Evolutionary conservation across 164 flowering plant genomes (phyloP), one percentile per base, ranked within the genome.

Genomic region (Stephania japonica): DNA sequence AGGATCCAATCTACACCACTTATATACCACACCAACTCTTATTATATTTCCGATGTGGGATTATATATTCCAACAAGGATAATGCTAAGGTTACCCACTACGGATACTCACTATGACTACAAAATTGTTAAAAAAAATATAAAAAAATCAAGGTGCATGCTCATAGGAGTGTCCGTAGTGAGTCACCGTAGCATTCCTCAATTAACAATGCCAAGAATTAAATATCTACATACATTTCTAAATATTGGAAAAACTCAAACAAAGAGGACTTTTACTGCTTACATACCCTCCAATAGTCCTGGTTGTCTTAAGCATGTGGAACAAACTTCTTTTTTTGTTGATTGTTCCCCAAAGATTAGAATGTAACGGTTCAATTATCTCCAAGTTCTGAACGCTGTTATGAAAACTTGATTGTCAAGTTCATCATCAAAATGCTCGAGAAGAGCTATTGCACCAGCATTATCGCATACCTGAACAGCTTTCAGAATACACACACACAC

Each of bases 301-400:
- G 71, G 99, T 91, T 76, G 98, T 88, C 89, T 90, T 93, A 38
- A 95, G 97, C 91, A 89, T 88, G 71, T 93, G 92, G 78, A 91
- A 93, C 72, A 96, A 78, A 81, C 99, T 96, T 82, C 85, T 90
- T 80, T 92, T 93, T 76, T 93, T 96, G 86, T 83, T 88, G 87
- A 76, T 86, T 72, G 90, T 82, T 43, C 98, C 98, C 92, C 83
- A 84, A 67, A 89, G 89, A 64, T 83, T 64, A 14, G 91, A 87
- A 78, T 90, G 89, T 38, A 91, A 78, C 74, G 99, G 92, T 81
- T 96, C 98, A 69, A 96, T 85, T 32, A 96, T 88, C 83, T 96
- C 99, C 90, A 96, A 82, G 82, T 96, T 96, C 72, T 89, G 95
- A 67, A 91, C 92, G 79, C 98, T 96, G 90, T 49, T 70, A 82